Evolutionary conservation across 805 yeast species (phyloP), one percentile per base, ranked within the genome.

Genomic region (Spathaspora arborariae): DNA sequence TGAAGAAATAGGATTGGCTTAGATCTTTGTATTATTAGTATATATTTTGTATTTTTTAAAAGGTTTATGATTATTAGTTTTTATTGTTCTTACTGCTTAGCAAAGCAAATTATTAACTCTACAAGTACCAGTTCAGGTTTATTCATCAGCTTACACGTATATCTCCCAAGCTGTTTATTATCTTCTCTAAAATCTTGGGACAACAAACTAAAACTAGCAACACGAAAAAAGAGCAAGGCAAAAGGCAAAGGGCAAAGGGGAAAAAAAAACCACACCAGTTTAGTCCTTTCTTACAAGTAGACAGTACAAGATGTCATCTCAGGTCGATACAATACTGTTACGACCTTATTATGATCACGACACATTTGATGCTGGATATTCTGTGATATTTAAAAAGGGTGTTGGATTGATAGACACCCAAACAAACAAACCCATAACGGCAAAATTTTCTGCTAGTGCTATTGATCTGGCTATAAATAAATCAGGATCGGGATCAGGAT

Each of bases 301-400:
- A 6, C n/a, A 30, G 8, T 13, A 30, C 35, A 30, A 10, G 2
- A 30, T 30, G 35, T 30, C 35, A 30, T 30, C 35, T n/a, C 35
- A 30, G 35, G 35, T 30, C 35, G n/a, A 30, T 7, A 15, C 35
- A 13, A 15, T 30, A 15, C 46, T 63, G 20, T 63, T 75, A 45
- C 75, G 94, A 64, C 92, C 92, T 2, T 85, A 85, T 62, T 80
- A 82, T 58, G 81, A 84, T 61, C 76, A 84, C n/a, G 83, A 75
- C 20, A 68, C 82, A 1, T 85, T 85, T 61, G 74, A 81, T 58
- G 80, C 83, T 1, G 85, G 84, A 11, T 82, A 82, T 56, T 67
- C 78, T 21, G 85, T 82, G 15, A 73, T 79, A 2, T 82, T 70
- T 57, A 74, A 75, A 49, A 85, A 85, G 1, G 84, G 83, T 1